These are phyloP conservation scores for Periconia macrospinosa DNA, from an alignment of 2,329 filamentous ascomycete genomes.

Conservation along the genomic window DNA sequence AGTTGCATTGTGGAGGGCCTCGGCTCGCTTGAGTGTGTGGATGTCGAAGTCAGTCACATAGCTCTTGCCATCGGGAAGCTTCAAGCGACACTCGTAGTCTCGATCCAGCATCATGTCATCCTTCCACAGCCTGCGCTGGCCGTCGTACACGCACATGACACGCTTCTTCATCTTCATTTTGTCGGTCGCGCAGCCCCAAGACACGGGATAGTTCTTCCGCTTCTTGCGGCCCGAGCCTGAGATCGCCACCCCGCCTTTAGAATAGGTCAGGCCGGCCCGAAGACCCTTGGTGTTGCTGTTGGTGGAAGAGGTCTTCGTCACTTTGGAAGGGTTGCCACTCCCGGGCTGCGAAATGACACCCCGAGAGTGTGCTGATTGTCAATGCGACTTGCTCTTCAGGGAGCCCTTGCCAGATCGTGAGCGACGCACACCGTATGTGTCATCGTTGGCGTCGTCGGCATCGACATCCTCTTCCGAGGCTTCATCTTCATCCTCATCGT, in stretches of 20 bases:
- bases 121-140: slow-evolving; percentile 84
- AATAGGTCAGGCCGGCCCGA: slow-evolving; percentile 70
- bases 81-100: slow-evolving; percentile 89
- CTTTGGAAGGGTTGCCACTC: slow-evolving; percentile 36
- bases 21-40: slow-evolving; percentile 83
- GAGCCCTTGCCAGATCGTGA: slow-evolving; percentile 52
- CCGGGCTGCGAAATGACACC: slow-evolving; percentile 46
- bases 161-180: slow-evolving; percentile 99
- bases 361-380: slow-evolving; percentile 55
- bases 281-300: slow-evolving; percentile 20
- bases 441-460: slow-evolving; percentile 55
- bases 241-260: slow-evolving; percentile 70
- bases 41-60: slow-evolving; percentile 95
- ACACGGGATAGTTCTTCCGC: slow-evolving; percentile 88
- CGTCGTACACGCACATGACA: slow-evolving; percentile 90
- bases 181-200: slow-evolving; percentile 88
- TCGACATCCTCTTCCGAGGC: slow-evolving; percentile 61
- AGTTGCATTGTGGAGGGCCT: slow-evolving; percentile 77
- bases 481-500: slow-evolving; percentile 62
- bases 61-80: slow-evolving; percentile 65
- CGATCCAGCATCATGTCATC: slow-evolving; percentile 99
- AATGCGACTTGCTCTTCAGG: slow-evolving; percentile 55
- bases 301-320: slow-evolving; percentile 41
- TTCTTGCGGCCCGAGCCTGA: slow-evolving; percentile 72
- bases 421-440: slow-evolving; percentile 54